Base-by-base conservation (phyloP, 495 filamentous ascomycete species). In the Aspergillus egyptiacus region DNA sequence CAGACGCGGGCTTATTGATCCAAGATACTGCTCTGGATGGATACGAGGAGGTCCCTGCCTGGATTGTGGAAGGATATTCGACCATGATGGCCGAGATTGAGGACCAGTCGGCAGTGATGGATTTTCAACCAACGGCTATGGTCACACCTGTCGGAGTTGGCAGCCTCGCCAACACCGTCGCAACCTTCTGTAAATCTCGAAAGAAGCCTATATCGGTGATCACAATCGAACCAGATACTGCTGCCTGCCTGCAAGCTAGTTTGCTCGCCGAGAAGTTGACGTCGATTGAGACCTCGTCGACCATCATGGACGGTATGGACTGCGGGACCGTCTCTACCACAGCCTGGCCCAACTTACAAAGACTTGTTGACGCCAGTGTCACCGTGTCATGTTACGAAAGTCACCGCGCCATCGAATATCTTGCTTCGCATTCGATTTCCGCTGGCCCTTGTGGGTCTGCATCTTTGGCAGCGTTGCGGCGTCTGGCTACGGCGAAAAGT, bases 41-140 rank as follows among this genome's bases (percentile, higher is more conserved):
- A 1, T 85, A 84, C 50, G 72, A 81, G 41, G 67, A 81, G 44
- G 73, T 87, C 1, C 82, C 84, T 0, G 46, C 76, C 56, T 87
- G 83, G 83, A 82, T 88, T 22, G 79, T 85, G 1, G 82, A 87
- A 11, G 85, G 85, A 5, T 89, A 89, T 55, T 72, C 70, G 10
- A 86, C 83, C 0, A 79, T 87, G 77, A 67, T 87, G 54, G 44
- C 57, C 3, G 85, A 89, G 60, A 66, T 72, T 3, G 82, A 86
- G 20, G 61, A 66, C 7, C 80, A 85, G 53, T 50, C 83, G 20
- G 44, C 53, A 3, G 49, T 58, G 9, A 22, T 63, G 4, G 66
- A 55, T 4, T 52, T 64, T 15, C 18, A 57, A 3, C 61, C 63
- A 4, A 73, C 54, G 14, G 55, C 75, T 18, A 68, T 75, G 44